Conservation (phyloP, 2,329 filamentous ascomycete genomes). For the Exophiala xenobiotica region DNA sequence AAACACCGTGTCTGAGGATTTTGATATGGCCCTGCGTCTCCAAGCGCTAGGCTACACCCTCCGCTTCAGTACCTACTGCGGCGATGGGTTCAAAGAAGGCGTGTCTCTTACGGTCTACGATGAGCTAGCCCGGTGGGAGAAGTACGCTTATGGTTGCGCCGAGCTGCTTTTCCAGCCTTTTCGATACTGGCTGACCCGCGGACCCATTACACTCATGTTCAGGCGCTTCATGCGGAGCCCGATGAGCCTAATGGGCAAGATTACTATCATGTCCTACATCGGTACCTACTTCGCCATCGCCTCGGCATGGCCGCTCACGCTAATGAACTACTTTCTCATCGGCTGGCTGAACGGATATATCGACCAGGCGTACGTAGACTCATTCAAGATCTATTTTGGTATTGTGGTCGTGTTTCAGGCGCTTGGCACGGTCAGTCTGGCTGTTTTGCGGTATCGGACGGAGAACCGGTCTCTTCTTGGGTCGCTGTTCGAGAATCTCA, state of each 20-base stretch:
- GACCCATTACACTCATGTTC: constrained; percentile 79
- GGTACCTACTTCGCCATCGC: constrained; percentile 72
- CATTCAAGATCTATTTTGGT: constrained; percentile 63
- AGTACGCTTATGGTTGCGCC: constrained; percentile 82
- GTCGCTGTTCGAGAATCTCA: constrained; percentile 58
- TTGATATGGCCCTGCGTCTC: constrained; percentile 71
- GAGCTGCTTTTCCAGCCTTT: constrained; percentile 79
- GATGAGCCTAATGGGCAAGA: constrained; percentile 59
- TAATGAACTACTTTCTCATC: constrained; percentile 69
- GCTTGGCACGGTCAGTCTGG: constrained; percentile 62
- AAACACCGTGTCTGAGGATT: constrained; percentile 73
- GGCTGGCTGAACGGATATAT: constrained; percentile 69
- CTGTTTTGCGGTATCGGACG: constrained; percentile 62
- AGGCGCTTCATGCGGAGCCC: constrained; percentile 68
- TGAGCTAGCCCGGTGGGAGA: constrained; percentile 81
- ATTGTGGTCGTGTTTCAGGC: constrained; percentile 66
- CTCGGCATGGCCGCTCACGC: constrained; percentile 63
- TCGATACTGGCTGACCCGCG: constrained; percentile 67
- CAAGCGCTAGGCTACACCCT: constrained; percentile 69
- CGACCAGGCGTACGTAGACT: constrained; percentile 67
- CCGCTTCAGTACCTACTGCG: constrained; percentile 67
- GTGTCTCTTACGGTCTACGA: constrained; percentile 83
- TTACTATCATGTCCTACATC: constrained; percentile 70
- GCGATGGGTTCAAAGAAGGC: constrained; percentile 72
- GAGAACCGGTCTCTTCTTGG: constrained; percentile 53